Base-by-base conservation (phyloP, 2,329 filamentous ascomycete species). In the Xylariomycetidae sp. region DNA sequence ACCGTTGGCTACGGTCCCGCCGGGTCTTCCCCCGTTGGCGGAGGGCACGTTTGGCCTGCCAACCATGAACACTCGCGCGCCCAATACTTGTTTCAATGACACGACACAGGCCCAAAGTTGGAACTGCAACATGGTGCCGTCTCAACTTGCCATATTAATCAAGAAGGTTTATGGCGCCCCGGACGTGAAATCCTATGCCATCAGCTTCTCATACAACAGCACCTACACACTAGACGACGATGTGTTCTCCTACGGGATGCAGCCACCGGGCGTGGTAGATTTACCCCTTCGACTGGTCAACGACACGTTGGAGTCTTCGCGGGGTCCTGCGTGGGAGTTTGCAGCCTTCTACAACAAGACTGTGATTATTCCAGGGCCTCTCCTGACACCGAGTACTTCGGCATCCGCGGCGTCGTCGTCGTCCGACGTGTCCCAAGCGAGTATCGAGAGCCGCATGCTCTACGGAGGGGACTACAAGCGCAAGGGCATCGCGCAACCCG, bases 21-120 rank as follows among this genome's bases (percentile, higher is more conserved):
- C 66, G 1, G 67, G 69, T 31, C 61, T 83, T 14, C 61, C 68
- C 16, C 51, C 67, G 3, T 63, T 82, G 18, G 65, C 70, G 1
- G 69, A 66, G 3, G 82, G 82, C 3, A 63, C 59, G 0, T 85
- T 62, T 42, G 58, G 61, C 15, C 54, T 86, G n/a, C 72, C 76
- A 4, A 58, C 78, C 4, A 60, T 67, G 28, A 61, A 69, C 3
- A 67, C 65, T 34, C 63, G 67, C 34, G 61, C 63, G 3, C 70
- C 74, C 12, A 68, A 64, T 25, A 64, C 67, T 0, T 86, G 82
- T 51, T 66, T 85, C 39, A 64, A 66, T 19, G 66, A 81, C 36
- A 62, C 68, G 1, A 64, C 56, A 1, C 70, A 80, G 45, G 61
- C 65, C n/a, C 56, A 66, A 31, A 73, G 80, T 1, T 86, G 82